phyloP scores from a whole-genome alignment of 2,329 filamentous ascomycete genomes.

The Endoconidiophora polonica region DNA sequence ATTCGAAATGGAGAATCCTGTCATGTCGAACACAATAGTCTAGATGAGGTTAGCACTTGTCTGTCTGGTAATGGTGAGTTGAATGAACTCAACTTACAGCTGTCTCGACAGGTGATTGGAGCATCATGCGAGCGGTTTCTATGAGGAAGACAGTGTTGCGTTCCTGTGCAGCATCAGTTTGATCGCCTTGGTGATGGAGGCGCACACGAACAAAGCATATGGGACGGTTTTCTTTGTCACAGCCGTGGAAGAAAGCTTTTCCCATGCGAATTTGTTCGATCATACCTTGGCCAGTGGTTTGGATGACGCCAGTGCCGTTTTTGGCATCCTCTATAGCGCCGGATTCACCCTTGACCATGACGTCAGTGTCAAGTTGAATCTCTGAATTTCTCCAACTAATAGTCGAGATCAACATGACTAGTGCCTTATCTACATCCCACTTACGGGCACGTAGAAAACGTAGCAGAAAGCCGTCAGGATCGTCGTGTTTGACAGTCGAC shows the following conservation, averaged over 20 bases:
- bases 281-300: conserved; percentile 60
- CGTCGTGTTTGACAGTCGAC: conserved; percentile 88
- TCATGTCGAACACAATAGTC: conserved; percentile 95
- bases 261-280: conserved; percentile 71
- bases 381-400: conserved; percentile 79
- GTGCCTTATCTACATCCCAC: conserved; percentile 86
- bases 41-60: conserved; percentile 23
- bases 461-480: conserved; percentile 71
- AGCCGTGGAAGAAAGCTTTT: conserved; percentile 82
- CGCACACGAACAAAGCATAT: conserved; percentile 74
- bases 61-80: neutral
- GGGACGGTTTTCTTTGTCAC: conserved; percentile 69
- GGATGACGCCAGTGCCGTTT: conserved; percentile 36
- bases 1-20: conserved; percentile 78
- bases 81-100: conserved; percentile 46
- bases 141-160: conserved; percentile 87
- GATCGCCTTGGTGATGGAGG: conserved; percentile 66
- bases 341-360: conserved; percentile 62
- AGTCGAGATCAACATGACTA: conserved; percentile 87
- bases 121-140: conserved; percentile 75
- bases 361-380: conserved; percentile 76
- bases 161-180: conserved; percentile 68
- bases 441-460: conserved; percentile 79
- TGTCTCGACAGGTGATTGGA: conserved; percentile 70
- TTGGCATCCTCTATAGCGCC: conserved; percentile 38